Evolutionary conservation across 2,329 filamentous ascomycete species (phyloP).

Genomic region (Massarina eburnea): DNA sequence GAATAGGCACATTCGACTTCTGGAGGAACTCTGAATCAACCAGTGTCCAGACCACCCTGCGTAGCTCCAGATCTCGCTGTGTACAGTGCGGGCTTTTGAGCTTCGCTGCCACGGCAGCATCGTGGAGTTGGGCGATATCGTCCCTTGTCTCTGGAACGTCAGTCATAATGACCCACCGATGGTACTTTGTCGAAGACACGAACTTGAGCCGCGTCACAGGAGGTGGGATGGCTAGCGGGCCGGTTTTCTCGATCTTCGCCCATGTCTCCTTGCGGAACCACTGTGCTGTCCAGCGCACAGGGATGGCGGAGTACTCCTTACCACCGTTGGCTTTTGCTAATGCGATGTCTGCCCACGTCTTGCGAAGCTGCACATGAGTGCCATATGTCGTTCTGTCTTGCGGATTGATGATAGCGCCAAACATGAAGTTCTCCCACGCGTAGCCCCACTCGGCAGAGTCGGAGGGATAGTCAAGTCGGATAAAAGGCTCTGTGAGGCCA

Average conservation of each 20-base stretch:
- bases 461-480: constrained; percentile 23
- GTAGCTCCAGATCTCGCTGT: not conserved
- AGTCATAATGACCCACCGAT: constrained; percentile 22
- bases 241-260: constrained; percentile 21
- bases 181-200: constrained; percentile 11
- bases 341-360: constrained; percentile 26
- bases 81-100: not conserved
- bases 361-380: constrained; percentile 30
- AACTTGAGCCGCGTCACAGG: constrained; percentile 31
- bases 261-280: constrained; percentile 42
- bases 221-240: constrained; percentile 20
- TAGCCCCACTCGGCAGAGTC: constrained; percentile 32
- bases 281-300: constrained; percentile 37
- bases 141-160: constrained; percentile 13
- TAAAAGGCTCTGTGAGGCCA: constrained; percentile 27
- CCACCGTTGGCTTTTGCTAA: constrained; percentile 19
- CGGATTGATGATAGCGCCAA: constrained; percentile 37
- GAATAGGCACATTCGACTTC: constrained; percentile 14
- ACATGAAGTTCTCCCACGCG: constrained; percentile 43
- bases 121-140: constrained; percentile 15
- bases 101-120: not conserved
- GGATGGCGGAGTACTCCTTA: constrained; percentile 33
- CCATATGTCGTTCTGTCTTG: constrained; percentile 19
- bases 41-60: constrained; percentile 10
- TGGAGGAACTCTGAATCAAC: constrained; percentile 17